These are phyloP conservation scores for Olyra latifolia DNA, from an alignment of 176 grass and related monocot species.

Conservation along the genomic window DNA sequence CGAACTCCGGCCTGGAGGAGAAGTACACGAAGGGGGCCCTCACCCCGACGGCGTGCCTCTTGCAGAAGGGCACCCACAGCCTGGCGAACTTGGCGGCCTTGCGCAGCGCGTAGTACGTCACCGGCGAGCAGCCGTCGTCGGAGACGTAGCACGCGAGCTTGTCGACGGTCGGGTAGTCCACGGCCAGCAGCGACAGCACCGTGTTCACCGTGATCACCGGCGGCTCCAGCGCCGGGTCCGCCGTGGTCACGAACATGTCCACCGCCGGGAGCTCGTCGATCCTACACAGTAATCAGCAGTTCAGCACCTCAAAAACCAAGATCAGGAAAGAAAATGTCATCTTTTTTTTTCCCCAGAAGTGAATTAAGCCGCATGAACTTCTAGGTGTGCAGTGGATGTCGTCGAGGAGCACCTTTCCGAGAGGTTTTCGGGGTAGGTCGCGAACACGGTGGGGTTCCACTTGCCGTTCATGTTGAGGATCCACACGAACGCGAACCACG, in stretches of 20 bases:
- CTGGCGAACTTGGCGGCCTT: constrained; percentile 45
- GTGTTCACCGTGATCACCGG: constrained; percentile 58
- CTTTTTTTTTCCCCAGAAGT: too few species aligned
- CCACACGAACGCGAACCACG: constrained; percentile 51
- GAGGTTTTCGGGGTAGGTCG: constrained; percentile 34
- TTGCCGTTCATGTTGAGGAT: constrained; percentile 44
- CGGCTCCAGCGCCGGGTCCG: constrained; percentile 50
- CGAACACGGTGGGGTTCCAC: constrained; percentile 39
- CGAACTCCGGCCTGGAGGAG: constrained; percentile 9
- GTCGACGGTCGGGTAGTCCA: constrained; percentile 49
- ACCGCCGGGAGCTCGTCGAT: constrained; percentile 41
- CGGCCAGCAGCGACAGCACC: constrained; percentile 57
- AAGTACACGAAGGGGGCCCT: constrained; percentile 54
- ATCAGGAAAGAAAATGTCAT: neutral
- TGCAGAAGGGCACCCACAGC: constrained; percentile 65
- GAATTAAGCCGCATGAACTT: neutral
- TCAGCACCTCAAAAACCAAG: neutral
- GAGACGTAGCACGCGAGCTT: constrained; percentile 66
- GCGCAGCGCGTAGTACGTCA: constrained; percentile 43
- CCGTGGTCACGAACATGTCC: constrained; percentile 70
- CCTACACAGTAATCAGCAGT: neutral
- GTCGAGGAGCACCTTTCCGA: neutral
- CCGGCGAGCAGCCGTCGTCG: constrained; percentile 54
- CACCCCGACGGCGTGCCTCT: constrained; percentile 13
- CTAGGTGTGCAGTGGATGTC: neutral